Evolutionary conservation across 805 yeast species (phyloP), one percentile per base, ranked within the genome.

Genomic region (Nakazawaea ishiwadae): DNA sequence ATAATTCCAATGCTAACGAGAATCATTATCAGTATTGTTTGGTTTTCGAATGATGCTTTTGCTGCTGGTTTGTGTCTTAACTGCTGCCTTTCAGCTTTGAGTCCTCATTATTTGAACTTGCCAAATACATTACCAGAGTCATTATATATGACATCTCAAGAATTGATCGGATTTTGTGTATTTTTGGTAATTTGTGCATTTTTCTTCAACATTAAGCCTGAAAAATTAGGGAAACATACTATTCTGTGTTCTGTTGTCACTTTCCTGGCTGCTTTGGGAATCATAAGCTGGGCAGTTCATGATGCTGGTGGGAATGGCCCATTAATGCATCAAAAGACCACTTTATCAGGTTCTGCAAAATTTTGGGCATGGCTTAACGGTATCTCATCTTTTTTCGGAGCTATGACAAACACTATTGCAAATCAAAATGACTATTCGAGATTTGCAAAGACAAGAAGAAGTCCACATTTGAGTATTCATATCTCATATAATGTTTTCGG

Each of bases 341-440:
- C 18, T 24, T 12, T 23, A 16, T 27, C 42, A 16, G 27, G 18
- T 11, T 23, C 37, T 7, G 37, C 12, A 7, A 29, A 18, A 40
- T 71, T 59, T 10, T 71, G 75, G 75, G 59, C 57, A 16, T 67
- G 72, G 65, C 49, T 71, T 18, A 55, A 56, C 35, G 69, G 65
- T 12, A 53, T 71, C 6, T 58, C 62, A 28, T 52, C 63, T 2
- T 62, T 66, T 61, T 65, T 66, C 30, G 68, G 73, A 0, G 47
- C 65, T 12, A 44, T 67, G 24, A 55, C 65, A 12, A 57, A 71
- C 2, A 69, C 67, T 27, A 57, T 65, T 40, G 61, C 74, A 5
- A 54, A 55, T 38, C 60, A 55, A 44, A 57, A 64, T 15, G 65
- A 65, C 46, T 58, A 58, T 39, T 62, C 63, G 36, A 48, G 69